phyloP scores from a whole-genome alignment of 2,329 filamentous ascomycete genomes.

The Albifimbria verrucaria region DNA sequence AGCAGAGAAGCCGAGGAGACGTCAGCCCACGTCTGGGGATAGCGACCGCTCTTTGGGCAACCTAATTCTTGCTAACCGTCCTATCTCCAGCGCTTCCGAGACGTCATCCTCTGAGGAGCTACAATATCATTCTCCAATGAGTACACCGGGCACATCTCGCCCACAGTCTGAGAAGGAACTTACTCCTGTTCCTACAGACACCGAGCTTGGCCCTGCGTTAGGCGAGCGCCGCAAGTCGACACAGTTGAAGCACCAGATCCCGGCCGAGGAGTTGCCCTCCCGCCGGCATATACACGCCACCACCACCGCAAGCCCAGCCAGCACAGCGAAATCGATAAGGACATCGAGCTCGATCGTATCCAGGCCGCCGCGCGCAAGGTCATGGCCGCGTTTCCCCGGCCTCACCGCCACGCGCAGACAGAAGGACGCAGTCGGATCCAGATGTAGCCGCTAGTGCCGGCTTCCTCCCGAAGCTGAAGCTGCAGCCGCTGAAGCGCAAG shows the following conservation, averaged over 20 bases:
- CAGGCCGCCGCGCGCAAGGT: constrained; percentile 28
- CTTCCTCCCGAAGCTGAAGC: constrained; percentile 34
- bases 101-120: constrained; percentile 36
- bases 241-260: background rate
- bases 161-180: constrained; percentile 36
- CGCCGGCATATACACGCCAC: background rate
- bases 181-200: constrained; percentile 11
- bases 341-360: constrained; percentile 21
- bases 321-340: constrained; percentile 4
- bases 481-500: constrained; percentile 32
- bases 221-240: background rate
- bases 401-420: constrained; percentile 12
- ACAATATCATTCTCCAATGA: constrained; percentile 29
- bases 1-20: background rate
- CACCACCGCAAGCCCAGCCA: background rate
- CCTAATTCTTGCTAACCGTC: constrained; percentile 1
- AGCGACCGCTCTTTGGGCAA: background rate
- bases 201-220: background rate
- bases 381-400: constrained; percentile 25
- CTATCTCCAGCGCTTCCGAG: constrained; percentile 30
- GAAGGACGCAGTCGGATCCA: constrained; percentile 14
- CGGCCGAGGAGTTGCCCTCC: background rate
- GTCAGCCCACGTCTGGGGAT: background rate
- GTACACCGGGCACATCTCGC: constrained; percentile 37
- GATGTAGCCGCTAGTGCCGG: constrained; percentile 15